phyloP scores from a whole-genome alignment of 371 early-diverging fungal genomes.

The Lichtheimia ramosa region DNA sequence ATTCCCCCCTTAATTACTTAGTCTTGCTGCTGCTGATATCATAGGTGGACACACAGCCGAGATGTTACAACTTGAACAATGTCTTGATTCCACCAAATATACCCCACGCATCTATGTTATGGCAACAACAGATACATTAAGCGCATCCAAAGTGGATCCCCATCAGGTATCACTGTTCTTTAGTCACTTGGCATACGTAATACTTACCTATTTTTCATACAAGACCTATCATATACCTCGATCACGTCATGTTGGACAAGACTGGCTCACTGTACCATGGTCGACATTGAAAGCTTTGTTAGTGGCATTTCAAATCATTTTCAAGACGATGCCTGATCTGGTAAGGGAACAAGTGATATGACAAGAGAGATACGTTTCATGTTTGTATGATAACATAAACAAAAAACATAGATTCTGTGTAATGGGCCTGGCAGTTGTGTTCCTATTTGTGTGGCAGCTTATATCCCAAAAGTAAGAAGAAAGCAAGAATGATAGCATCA shows the following conservation, averaged over 20 bases:
- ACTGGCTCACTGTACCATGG: constrained; percentile 61
- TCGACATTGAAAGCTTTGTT: constrained; percentile 48
- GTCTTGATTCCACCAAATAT: constrained; percentile 49
- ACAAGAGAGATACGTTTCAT: too few species aligned
- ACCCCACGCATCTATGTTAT: constrained; percentile 63
- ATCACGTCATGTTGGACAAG: constrained; percentile 72
- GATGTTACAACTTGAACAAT: constrained; percentile 68
- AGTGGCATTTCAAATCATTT: constrained; percentile 37
- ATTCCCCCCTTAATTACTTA: neutral
- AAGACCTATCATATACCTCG: constrained; percentile 48
- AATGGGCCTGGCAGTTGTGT: constrained; percentile 98
- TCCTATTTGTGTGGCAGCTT: constrained; percentile 65
- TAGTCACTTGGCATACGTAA: too few species aligned
- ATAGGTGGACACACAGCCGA: constrained; percentile 79
- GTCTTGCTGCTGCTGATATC: neutral
- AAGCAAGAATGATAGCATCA: neutral
- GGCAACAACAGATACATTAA: constrained; percentile 60
- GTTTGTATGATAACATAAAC: neutral
- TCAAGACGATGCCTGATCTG: constrained; percentile 50
- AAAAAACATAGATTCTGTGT: constrained; percentile 63
- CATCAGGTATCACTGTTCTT: too few species aligned
- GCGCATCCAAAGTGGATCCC: constrained; percentile 48
- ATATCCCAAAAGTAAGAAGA: constrained; percentile 57
- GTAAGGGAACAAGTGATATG: constrained; percentile 29
- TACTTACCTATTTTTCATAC: neutral